Evolutionary conservation across 2,329 filamentous ascomycete species (phyloP), one percentile per base, ranked within the genome.

Genomic region (Paracoccidioides lutzii): DNA sequence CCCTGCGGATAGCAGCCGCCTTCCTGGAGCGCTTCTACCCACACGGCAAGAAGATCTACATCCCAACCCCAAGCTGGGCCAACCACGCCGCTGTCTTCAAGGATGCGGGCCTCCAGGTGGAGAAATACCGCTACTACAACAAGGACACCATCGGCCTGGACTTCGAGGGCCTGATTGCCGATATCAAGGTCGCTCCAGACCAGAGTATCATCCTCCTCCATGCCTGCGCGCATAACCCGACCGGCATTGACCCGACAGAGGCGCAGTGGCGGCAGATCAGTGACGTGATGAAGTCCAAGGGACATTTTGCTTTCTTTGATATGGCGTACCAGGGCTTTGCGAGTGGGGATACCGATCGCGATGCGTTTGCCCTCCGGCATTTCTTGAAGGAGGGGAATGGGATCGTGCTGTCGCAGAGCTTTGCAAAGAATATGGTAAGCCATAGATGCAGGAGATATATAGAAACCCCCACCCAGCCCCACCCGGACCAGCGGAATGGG

Each of bases 261-360:
- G 86, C 88, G 72, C 91, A 97, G 78, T 97, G 91, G 91, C 82
- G 82, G 75, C 79, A 91, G 77, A 93, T 98, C 72, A 88, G 87
- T 73, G 76, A 86, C 59, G 87, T 85, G 59, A 83, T 95, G 73
- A 94, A 94, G 81, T 81, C 83, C 70, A 83, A 87, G 72, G 84
- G 80, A 52, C 91, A 97, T 81, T 95, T 86, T 72, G 84, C 89
- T 66, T 96, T 98, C 82, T 98, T 97, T 77, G 91, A 97, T 75
- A 96, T 96, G 90, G 91, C 91, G 61, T 98, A 98, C 81, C 91
- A 98, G 77, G 91, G 91, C 66, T 97, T 98, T 69, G 91, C 91
- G 65, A 93, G 86, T 61, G 91, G 91, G 64, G 82, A 95, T 75
- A 93, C 88, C 61, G 82, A 94, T 78, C 84, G 84, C 74, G 91